Evolutionary conservation across 805 yeast genomes (phyloP), one percentile per base, ranked within the genome.

Genomic region (Saitoella complicata): DNA sequence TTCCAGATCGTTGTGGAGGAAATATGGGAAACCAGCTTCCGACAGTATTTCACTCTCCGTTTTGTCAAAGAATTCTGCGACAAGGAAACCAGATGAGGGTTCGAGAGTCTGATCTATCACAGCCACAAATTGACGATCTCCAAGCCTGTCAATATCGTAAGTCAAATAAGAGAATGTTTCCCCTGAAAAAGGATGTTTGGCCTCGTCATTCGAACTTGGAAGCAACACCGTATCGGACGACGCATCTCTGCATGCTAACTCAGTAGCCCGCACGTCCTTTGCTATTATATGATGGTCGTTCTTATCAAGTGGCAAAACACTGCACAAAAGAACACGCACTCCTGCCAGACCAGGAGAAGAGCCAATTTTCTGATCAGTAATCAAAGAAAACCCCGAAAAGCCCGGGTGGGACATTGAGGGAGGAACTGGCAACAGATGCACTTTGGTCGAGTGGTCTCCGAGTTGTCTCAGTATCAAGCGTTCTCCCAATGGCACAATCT

Each of bases 121-220:
- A 0, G 78, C 63, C 12, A 80, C 61, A 37, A 68, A 64, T 43
- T 74, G 78, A 52, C 65, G 78, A 7, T 60, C 55, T 0, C 62
- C 38, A 6, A 78, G 49, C 2, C 65, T 58, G 0, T 63, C 53
- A 0, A 68, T 51, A 8, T 66, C 62, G 6, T 71, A 58, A 43
- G 68, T 67, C 2, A 77, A 38, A 6, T 74, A 68, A 47, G 70
- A 59, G 52, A 72, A 75, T 4, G 83, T 78, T 2, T 51, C 34
- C 2, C 55, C 45, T 0, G 63, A 63, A 0, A 85, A 78, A 32
- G 76, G 76, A 1, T 73, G 53, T 9, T 63, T 59, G 0, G 49
- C 47, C 0, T 66, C 58, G 11, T 55, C 55, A 1, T 50, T 45
- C 2, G 62, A 53, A 0, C 87, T 73, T 2, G 88, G 91, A 4